Evolutionary conservation across 2,329 filamentous ascomycete species (phyloP), one percentile per base, ranked within the genome.

Genomic region (Fusarium graminum): DNA sequence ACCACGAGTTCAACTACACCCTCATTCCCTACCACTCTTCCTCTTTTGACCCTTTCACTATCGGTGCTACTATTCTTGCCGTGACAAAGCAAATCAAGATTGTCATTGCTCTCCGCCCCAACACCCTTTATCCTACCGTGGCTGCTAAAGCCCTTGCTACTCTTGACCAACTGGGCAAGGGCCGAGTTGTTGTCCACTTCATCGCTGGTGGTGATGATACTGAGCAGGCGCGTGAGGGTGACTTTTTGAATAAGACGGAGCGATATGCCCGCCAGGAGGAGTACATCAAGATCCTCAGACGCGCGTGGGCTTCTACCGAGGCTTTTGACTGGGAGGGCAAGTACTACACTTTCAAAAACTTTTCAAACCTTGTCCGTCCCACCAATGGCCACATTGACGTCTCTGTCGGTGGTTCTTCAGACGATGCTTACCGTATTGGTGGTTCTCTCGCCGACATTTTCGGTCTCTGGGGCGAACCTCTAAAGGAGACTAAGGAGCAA

Each of bases 401-500:
- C 3, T 88, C 85, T 0, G 85, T 88, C 0, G 86, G 86, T 11
- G 86, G 86, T 0, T 87, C 85, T 0, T 88, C 85, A 0, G 80
- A 83, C 17, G 85, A 85, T 6, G 86, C 86, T 0, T 88, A 88
- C 74, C 83, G 86, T 22, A 79, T 88, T 38, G 86, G 86, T 25
- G 86, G 86, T 28, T 77, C 81, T 0, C 78, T 88, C 3, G 86
- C 82, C 28, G 86, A 89, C 63, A 89, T 89, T 68, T 88, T 88
- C 63, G 86, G 86, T 0, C 81, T 89, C 6, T 89, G 86, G 86
- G 86, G 86, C 12, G 86, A 89, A 69, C 86, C 86, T 2, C 77
- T 88, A 3, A 87, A 88, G 75, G 86, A 89, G 71, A 88, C 86
- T 1, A 86, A 85, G 74, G 80, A 88, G 69, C 86, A 89, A 72